These are phyloP conservation scores for Passalora sequoiae DNA, from an alignment of 2,329 filamentous ascomycete genomes.

Conservation along the genomic window DNA sequence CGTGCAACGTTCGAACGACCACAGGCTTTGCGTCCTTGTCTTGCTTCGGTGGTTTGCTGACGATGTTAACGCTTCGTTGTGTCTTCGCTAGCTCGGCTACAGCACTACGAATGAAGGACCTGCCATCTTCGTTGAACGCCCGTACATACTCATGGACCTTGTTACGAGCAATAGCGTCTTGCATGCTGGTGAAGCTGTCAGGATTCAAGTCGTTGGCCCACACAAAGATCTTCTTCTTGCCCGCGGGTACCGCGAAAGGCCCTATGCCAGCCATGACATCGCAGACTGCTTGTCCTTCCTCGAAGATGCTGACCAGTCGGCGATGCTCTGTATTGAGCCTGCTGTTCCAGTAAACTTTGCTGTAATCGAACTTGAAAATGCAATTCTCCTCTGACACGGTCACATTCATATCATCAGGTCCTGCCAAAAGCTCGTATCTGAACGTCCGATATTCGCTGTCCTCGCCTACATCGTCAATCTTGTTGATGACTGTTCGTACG, in stretches of 20 bases:
- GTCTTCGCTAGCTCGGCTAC: constrained; percentile 53
- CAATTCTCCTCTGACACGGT: constrained; percentile 76
- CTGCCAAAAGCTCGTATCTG: constrained; percentile 81
- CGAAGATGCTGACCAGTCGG: constrained; percentile 69
- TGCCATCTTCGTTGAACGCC: constrained; percentile 76
- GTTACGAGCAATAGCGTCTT: constrained; percentile 67
- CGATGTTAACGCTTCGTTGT: constrained; percentile 47
- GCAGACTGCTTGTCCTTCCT: constrained; percentile 80
- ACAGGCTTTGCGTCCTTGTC: constrained; percentile 26
- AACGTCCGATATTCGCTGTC: constrained; percentile 89
- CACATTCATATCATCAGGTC: constrained; percentile 76
- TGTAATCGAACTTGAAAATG: constrained; percentile 87
- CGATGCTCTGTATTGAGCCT: constrained; percentile 85
- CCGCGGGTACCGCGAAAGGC: constrained; percentile 87
- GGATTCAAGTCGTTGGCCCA: constrained; percentile 98
- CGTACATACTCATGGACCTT: constrained; percentile 70
- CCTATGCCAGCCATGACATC: constrained; percentile 98
- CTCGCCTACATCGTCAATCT: constrained; percentile 79
- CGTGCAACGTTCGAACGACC: constrained; percentile 37
- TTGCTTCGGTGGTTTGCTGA: constrained; percentile 33
- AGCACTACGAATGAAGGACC: constrained; percentile 69
- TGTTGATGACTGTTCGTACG: constrained; percentile 91
- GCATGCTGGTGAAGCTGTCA: constrained; percentile 70
- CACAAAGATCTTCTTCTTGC: constrained; percentile 83
- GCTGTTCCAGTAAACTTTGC: constrained; percentile 97